A percentile compares a stretch with the other conserved stretches of the same genome.
Evolutionary conservation across 73 alveolate genomes (phyloP).

Genomic region (Tetrahymena elliotti): DNA sequence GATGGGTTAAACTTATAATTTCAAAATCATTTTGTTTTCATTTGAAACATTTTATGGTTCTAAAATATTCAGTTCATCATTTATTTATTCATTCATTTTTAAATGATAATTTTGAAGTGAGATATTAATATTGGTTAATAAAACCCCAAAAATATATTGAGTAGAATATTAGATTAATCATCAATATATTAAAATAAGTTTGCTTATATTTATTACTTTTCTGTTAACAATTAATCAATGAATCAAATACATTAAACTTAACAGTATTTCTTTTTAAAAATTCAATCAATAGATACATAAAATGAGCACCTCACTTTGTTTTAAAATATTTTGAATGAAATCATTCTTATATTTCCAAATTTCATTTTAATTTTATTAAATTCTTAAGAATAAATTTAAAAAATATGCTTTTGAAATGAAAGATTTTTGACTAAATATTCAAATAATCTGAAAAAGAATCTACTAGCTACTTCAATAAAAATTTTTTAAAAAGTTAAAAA

Average conservation of each 20-base stretch:
- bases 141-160: background rate
- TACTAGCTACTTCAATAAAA: no score
- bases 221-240: background rate
- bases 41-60: background rate
- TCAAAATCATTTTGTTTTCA: background rate
- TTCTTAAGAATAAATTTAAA: no score
- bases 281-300: no score
- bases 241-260: background rate
- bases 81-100: background rate
- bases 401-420: no score
- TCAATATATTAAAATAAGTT: background rate
- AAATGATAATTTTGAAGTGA: background rate
- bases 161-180: background rate
- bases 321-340: no score
- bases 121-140: background rate
- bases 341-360: no score
- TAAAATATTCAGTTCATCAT: background rate
- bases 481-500: no score
- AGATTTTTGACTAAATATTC: no score
- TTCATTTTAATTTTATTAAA: no score
- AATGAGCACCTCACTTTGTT: no score
- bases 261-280: no score
- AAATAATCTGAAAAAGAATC: no score
- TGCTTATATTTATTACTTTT: background rate
- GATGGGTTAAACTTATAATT: background rate